Percentiles rank a stretch among this genome's conserved stretches.
Conservation (phyloP, 805 yeast species). For the Ogataea ganodermae region DNA sequence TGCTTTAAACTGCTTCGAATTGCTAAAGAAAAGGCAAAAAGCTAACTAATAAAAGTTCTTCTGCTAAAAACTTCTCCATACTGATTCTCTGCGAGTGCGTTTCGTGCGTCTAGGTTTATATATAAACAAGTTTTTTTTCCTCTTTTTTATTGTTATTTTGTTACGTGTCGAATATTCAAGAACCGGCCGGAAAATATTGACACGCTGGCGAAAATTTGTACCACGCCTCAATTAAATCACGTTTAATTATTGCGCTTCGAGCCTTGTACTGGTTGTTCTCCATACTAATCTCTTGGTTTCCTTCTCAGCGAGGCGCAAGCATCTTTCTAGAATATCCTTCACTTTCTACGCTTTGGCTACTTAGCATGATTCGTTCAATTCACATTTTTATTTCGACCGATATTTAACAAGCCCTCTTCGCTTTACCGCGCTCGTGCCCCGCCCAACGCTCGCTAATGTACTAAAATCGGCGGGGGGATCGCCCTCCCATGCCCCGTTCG, state of each 20-base stretch:
- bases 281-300: too few relatives aligned
- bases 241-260: too few relatives aligned
- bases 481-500: background rate
- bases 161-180: constrained; percentile 26
- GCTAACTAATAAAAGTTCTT: background rate
- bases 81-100: background rate
- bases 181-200: constrained; percentile 14
- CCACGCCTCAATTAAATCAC: background rate
- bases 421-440: background rate
- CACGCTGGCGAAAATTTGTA: constrained; percentile 21
- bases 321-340: background rate
- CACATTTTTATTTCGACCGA: background rate
- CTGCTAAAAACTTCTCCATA: background rate
- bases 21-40: constrained; percentile 1
- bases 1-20: background rate
- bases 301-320: background rate
- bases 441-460: constrained; percentile 1
- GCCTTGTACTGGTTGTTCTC: too few relatives aligned
- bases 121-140: constrained; percentile 4
- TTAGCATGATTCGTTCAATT: background rate
- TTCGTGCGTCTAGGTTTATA: constrained; percentile 3
- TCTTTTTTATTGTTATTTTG: constrained; percentile 5
- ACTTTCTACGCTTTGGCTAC: too few relatives aligned
- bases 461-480: background rate
- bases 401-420: background rate